phyloP scores from a whole-genome alignment of 1,284 basidiomycete species.

The Taiwanofungus camphoratus region DNA sequence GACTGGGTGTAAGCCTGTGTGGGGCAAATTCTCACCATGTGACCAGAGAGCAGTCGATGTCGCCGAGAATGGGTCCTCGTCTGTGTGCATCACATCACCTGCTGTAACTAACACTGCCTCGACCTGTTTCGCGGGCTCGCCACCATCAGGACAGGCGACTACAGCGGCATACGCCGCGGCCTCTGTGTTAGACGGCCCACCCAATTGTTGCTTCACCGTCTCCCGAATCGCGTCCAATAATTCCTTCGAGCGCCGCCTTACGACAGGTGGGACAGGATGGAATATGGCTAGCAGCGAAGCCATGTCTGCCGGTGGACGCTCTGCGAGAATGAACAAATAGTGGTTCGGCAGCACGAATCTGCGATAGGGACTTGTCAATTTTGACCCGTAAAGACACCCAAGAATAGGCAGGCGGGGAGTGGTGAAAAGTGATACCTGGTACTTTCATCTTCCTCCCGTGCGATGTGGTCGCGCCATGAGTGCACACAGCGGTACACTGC shows the following conservation, averaged over 20 bases:
- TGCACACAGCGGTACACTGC: conserved; percentile 73
- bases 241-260: conserved; percentile 55
- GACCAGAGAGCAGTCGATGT: conserved; percentile 19
- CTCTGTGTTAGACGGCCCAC: conserved; percentile 1
- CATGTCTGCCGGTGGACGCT: conserved; percentile 58
- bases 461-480: conserved; percentile 79
- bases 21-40: conserved; percentile 16
- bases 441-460: conserved; percentile 87
- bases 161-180: conserved; percentile 1
- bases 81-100: conserved; percentile 6
- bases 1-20: background rate
- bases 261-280: conserved; percentile 51
- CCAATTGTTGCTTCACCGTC: conserved; percentile 36
- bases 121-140: conserved; percentile 2
- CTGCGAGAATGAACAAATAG: conserved; percentile 63
- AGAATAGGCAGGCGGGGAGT: too few relatives aligned
- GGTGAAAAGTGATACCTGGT: too few relatives aligned
- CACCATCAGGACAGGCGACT: background rate
- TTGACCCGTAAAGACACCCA: too few relatives aligned
- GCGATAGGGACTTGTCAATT: background rate
- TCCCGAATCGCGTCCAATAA: conserved; percentile 55
- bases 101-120: background rate
- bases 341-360: conserved; percentile 76
- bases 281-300: conserved; percentile 51
- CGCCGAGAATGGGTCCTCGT: conserved; percentile 1